Base-by-base conservation (phyloP, 129 eudicot species). In the Gnaphalium uliginosum region DNA sequence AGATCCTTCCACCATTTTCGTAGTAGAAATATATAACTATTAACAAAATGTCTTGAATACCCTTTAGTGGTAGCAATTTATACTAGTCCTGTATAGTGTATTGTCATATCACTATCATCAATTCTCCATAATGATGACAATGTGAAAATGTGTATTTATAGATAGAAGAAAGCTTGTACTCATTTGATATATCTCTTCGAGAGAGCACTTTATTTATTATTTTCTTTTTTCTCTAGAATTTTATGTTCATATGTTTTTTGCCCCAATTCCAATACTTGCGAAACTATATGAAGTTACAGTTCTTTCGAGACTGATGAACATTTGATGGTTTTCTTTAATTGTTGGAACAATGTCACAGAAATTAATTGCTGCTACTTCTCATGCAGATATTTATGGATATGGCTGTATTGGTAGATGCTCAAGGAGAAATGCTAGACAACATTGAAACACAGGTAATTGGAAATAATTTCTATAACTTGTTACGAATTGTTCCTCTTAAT, bases 381-480 rank as follows among this genome's bases (percentile, higher is more conserved):
- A 35, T 88, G 86, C 88, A 93, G 96, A 88, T 90, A 77, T 93
- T 93, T 75, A 53, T 93, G 78, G 98, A 93, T 85, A 88, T 90
- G 96, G 96, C 96, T 39, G 96, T 93, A 25, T 71, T 93, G 80
- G 98, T 93, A 58, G 94, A 93, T 72, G 96, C 96, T 72, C 98
- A 93, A 80, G 98, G 98, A 25, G 98, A 93, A 73, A 79, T 90
- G 96, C 92, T 93, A 29, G 91, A 93, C 87, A 90, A 90, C 83
- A 90, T 93, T 59, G 98, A 93, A 32, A 86, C 96, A 35, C 98
- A 93, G 89, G 98, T 93, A 81, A 78, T 53, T 26, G 23, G 19
- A 72, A 83, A 76, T 46, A 53, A 76, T 43, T 25, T 66, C 35
- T 70, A 41, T 35, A 27, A 60, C 57, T 39, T 11, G 58, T 33